phyloP scores from a whole-genome alignment of 495 filamentous ascomycete genomes.

The Cenococcum geophilum region DNA sequence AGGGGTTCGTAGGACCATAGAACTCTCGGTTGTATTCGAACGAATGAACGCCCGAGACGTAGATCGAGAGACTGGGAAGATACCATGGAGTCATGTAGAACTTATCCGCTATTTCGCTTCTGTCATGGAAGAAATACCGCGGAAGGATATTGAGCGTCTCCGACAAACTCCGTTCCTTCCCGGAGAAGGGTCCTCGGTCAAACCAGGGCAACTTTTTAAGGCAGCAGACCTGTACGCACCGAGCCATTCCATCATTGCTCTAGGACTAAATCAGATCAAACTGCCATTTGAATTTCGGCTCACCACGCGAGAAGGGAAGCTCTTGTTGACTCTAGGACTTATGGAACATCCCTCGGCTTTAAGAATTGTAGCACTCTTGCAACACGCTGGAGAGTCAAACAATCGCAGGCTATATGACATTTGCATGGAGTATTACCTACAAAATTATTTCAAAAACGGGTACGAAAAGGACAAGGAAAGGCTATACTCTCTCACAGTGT shows the following conservation, averaged over 20 bases:
- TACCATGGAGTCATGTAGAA: constrained; percentile 82
- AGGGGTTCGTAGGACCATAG: constrained; percentile 82
- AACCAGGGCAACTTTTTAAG: constrained; percentile 55
- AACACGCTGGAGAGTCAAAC: constrained; percentile 47
- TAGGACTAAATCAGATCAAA: constrained; percentile 73
- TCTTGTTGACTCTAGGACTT: constrained; percentile 24
- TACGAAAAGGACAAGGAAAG: constrained; percentile 59
- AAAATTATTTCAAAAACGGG: constrained; percentile 66
- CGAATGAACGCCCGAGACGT: constrained; percentile 58
- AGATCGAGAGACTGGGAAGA: constrained; percentile 38
- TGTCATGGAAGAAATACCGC: constrained; percentile 82
- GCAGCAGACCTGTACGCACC: constrained; percentile 84
- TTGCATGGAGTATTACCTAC: constrained; percentile 76
- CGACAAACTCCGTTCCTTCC: constrained; percentile 73
- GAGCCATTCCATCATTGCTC: constrained; percentile 57
- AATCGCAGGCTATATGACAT: constrained; percentile 53
- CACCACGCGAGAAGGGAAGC: constrained; percentile 13
- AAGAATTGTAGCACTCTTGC: constrained; percentile 72
- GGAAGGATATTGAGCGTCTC: constrained; percentile 72
- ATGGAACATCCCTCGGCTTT: constrained; percentile 53
- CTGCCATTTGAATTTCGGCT: constrained; percentile 46
- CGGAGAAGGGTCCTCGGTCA: constrained; percentile 49
- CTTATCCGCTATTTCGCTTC: constrained; percentile 89
- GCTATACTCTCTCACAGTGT: constrained; percentile 42
- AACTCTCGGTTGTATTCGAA: constrained; percentile 87